A percentile compares a stretch with the other conserved stretches of the same genome.
phyloP scores from a whole-genome alignment of 768 basidiomycete genomes.

The Termitomyces eurrhizus region DNA sequence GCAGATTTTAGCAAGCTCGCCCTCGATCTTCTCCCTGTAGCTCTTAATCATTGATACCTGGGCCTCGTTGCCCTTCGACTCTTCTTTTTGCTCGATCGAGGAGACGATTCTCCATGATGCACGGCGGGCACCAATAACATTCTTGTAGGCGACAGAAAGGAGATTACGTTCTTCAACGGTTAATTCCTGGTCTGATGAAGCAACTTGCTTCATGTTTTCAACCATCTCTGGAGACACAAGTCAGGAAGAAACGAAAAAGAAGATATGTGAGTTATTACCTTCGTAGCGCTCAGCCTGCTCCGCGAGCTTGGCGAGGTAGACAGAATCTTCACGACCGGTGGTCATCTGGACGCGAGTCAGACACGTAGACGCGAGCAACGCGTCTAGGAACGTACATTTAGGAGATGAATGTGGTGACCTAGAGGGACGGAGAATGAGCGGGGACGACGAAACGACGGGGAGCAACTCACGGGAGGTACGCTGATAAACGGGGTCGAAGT shows the following conservation, averaged over 20 bases:
- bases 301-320: conserved; percentile 99
- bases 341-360: conserved; percentile 55
- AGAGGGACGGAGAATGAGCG: not conserved
- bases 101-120: conserved; percentile 98
- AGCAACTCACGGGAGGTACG: conserved; percentile 39
- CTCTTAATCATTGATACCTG: conserved; percentile 97
- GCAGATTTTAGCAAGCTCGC: conserved; percentile 96
- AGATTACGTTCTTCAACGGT: conserved; percentile 99
- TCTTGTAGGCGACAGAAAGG: conserved; percentile 98
- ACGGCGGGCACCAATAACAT: conserved; percentile 97
- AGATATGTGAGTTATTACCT: conserved; percentile 41
- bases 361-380: conserved; percentile 26
- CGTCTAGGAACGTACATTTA: conserved; percentile 43
- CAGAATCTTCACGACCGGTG: conserved; percentile 90
- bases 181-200: conserved; percentile 95
- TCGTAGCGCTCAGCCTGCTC: conserved; percentile 99
- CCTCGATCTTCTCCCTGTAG: conserved; percentile 97
- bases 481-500: conserved; percentile 37
- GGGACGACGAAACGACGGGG: conserved; percentile 28
- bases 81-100: conserved; percentile 99
- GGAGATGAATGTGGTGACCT: conserved; percentile 19
- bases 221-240: conserved; percentile 73
- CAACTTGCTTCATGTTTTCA: conserved; percentile 99
- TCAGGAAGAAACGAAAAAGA: conserved; percentile 14
- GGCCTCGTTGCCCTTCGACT: conserved; percentile 94